Conservation (phyloP, 2,329 filamentous ascomycete genomes). For the Dothideomycetes sp. region DNA sequence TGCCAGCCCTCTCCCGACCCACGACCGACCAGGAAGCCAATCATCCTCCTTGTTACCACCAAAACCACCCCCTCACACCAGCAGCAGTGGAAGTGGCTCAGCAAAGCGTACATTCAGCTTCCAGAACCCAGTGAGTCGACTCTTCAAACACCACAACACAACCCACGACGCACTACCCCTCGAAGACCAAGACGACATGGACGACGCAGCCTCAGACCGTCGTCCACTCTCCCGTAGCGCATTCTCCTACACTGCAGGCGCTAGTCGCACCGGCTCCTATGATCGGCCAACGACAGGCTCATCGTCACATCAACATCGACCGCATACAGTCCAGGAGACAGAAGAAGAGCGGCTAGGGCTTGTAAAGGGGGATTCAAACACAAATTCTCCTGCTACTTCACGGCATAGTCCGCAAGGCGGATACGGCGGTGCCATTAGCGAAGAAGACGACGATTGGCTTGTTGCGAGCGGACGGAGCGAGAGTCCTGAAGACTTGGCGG, state of each 20-base stretch:
- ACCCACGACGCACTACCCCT: neutral
- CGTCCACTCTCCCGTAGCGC: constrained; percentile 23
- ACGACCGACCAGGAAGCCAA: constrained; percentile 18
- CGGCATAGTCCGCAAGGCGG: constrained; percentile 11
- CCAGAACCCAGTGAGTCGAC: constrained; percentile 45
- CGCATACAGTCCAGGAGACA: constrained; percentile 12
- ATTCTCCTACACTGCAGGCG: constrained; percentile 11
- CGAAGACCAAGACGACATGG: neutral
- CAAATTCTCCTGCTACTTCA: constrained; percentile 6
- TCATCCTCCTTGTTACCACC: constrained; percentile 38
- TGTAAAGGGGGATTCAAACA: constrained; percentile 23
- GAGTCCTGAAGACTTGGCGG: constrained; percentile 17
- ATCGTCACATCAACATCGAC: neutral
- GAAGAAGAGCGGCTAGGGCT: constrained; percentile 27
- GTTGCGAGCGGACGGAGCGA: constrained; percentile 16
- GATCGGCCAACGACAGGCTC: no score
- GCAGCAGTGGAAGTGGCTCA: neutral
- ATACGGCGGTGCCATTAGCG: constrained; percentile 1
- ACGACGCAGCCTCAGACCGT: constrained; percentile 12
- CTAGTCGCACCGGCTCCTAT: neutral
- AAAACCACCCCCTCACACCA: constrained; percentile 40
- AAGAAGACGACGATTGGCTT: constrained; percentile 22
- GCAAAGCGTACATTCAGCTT: constrained; percentile 58
- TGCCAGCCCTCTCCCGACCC: no score
- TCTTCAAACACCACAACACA: constrained; percentile 58